Evolutionary conservation across 2,329 filamentous ascomycete genomes (phyloP), one percentile per base, ranked within the genome.

Genomic region (Claviceps cyperi): DNA sequence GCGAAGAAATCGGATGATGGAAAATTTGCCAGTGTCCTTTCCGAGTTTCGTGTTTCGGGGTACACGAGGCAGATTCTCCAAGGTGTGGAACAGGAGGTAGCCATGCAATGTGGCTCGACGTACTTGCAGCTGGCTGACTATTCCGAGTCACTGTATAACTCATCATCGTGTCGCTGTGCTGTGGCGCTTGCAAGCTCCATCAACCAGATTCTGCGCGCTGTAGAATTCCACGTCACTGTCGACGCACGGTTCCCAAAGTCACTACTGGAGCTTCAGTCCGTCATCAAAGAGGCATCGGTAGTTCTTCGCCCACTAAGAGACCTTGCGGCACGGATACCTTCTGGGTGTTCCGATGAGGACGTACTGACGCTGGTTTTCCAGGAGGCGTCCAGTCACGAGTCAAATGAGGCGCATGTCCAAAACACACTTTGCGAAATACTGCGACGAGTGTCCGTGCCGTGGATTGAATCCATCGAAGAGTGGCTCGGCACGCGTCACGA

Each of bases 401-500:
- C 85, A 55, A 74, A 76, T 35, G 77, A 80, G 47, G 69, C 70
- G 13, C 76, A 79, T 51, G 65, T 89, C 21, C 76, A 77, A 19
- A 72, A 76, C 21, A 74, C 86, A 35, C 75, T 87, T 59, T 76
- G 81, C 15, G 79, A 87, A 53, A 72, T 91, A 0, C 63, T 92
- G 15, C 69, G 72, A 43, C 71, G 76, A 39, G 78, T 83, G 1
- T 79, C 79, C 1, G 66, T 67, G 28, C 84, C 84, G 0, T 89
- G 83, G 77, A 67, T 85, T 8, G 74, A 80, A 48, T 75, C 82
- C 48, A 70, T 84, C 7, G 76, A 83, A 55, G 79, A 82, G 58
- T 92, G 86, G 86, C 78, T 90, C 52, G 87, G 87, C 0, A 74
- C 86, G 11, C 74, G 70, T 52, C 67, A 70, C 2, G 80, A 84